Evolutionary conservation across 2,329 filamentous ascomycete species (phyloP).

Genomic region (Fusarium brevicatenulatum): DNA sequence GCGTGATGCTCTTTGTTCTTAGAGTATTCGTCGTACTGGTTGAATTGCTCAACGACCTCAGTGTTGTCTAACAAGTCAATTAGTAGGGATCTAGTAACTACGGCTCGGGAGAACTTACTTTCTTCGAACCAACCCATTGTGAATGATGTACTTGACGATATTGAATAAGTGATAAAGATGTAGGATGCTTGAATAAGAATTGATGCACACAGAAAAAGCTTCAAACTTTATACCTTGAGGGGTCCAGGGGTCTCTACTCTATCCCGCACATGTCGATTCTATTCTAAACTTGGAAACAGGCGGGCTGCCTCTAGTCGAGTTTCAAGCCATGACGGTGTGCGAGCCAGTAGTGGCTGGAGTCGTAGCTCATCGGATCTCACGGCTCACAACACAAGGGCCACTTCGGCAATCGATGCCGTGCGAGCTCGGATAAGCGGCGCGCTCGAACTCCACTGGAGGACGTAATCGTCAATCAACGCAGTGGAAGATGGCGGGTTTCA

Average conservation of each 20-base stretch:
- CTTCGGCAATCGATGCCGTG: slow-evolving; percentile 29
- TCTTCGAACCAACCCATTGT: slow-evolving; percentile 30
- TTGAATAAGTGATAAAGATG: background rate
- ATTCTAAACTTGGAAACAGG: slow-evolving; percentile 11
- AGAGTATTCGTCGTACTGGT: slow-evolving; percentile 41
- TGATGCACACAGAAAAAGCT: background rate
- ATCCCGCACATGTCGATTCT: background rate
- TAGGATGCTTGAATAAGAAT: background rate
- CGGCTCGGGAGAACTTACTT: background rate
- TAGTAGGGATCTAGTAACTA: background rate
- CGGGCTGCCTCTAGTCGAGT: background rate
- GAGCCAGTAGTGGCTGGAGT: background rate
- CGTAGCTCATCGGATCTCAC: slow-evolving; percentile 28
- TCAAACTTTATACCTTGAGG: slow-evolving; percentile 16
- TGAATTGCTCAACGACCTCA: slow-evolving; percentile 29
- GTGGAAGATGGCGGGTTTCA: background rate
- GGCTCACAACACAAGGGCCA: slow-evolving; percentile 19
- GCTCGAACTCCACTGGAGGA: slow-evolving; percentile 10
- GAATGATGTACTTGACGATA: background rate
- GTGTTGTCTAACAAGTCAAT: slow-evolving; percentile 23
- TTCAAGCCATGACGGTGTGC: background rate
- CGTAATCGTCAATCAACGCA: background rate
- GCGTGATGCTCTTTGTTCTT: slow-evolving; percentile 38
- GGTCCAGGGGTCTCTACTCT: background rate
- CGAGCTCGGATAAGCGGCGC: slow-evolving; percentile 36